Evolutionary conservation across 2,329 filamentous ascomycete species (phyloP).

Genomic region (Dothiorella sarmentorum): DNA sequence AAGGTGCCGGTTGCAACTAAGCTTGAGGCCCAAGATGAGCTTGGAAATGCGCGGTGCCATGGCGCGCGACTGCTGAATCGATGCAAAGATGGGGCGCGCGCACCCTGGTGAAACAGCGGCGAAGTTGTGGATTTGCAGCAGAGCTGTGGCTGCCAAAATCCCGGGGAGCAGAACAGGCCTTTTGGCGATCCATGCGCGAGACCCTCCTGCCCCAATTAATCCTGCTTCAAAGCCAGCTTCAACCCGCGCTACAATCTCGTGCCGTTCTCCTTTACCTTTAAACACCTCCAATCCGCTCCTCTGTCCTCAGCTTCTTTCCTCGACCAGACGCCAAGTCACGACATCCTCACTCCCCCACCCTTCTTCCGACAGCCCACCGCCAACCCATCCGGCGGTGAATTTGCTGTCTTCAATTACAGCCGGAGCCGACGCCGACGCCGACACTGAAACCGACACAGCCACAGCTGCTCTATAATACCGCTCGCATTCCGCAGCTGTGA

Average conservation of each 20-base stretch:
- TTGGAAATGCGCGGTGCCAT: background rate
- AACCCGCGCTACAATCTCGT: background rate
- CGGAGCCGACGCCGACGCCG: background rate
- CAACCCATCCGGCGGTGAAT: background rate
- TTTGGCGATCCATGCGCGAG: background rate
- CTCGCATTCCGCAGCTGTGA: background rate
- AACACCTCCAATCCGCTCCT: background rate
- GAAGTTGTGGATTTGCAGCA: too few relatives aligned
- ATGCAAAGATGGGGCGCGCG: background rate
- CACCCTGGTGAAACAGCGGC: background rate
- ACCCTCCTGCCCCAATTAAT: slow-evolving; percentile 3
- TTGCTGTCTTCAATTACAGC: background rate
- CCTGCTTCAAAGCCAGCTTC: background rate
- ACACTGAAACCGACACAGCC: background rate
- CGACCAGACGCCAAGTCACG: background rate
- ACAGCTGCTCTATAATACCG: background rate
- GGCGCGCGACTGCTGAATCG: background rate
- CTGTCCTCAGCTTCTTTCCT: background rate
- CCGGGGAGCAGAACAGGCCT: slow-evolving; percentile 7
- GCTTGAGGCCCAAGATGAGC: background rate
- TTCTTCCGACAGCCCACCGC: background rate
- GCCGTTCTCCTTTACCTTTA: background rate
- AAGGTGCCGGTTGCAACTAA: background rate
- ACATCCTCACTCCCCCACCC: background rate
- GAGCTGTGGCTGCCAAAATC: slow-evolving; percentile 11